Percentiles rank a stretch among this genome's conserved stretches.
phyloP scores from a whole-genome alignment of 352 stramenopile species.

The Aphanomyces stellatus region DNA sequence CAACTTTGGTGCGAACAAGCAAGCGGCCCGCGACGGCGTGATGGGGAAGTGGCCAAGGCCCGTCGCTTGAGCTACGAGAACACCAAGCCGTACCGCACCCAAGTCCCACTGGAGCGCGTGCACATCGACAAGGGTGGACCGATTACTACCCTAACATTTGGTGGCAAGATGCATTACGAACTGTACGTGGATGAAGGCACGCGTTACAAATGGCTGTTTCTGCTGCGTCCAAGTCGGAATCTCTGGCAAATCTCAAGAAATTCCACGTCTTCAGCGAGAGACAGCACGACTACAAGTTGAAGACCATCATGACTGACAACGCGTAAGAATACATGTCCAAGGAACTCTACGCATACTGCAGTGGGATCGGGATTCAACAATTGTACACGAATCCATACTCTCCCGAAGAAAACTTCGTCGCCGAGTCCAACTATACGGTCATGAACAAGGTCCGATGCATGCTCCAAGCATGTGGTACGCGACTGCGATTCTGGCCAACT shows the following conservation, averaged over 20 bases:
- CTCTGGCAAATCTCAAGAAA: constrained; percentile 15
- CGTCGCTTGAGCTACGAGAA: too few species aligned
- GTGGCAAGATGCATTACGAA: constrained; percentile 16
- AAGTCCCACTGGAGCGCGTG: too few species aligned
- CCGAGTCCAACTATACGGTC: background rate
- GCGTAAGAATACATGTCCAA: constrained; percentile 20
- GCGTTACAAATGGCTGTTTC: constrained; percentile 22
- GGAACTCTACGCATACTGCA: background rate
- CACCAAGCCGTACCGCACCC: too few species aligned
- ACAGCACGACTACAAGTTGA: background rate
- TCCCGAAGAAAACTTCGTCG: background rate
- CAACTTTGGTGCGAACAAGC: too few species aligned
- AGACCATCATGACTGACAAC: constrained; percentile 21
- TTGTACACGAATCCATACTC: background rate
- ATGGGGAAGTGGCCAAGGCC: too few species aligned
- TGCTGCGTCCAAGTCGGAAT: constrained; percentile 23
- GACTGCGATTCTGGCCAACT: background rate
- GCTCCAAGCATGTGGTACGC: background rate
- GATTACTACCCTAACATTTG: constrained; percentile 20
- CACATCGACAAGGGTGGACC: constrained; percentile 20
- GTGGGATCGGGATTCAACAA: background rate
- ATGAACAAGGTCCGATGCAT: background rate
- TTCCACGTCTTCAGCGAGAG: constrained; percentile 20
- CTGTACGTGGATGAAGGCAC: constrained; percentile 26
- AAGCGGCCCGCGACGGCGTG: too few species aligned